These are phyloP conservation scores for Lyophyllum semitale DNA, from an alignment of 768 basidiomycete genomes.

Conservation along the genomic window DNA sequence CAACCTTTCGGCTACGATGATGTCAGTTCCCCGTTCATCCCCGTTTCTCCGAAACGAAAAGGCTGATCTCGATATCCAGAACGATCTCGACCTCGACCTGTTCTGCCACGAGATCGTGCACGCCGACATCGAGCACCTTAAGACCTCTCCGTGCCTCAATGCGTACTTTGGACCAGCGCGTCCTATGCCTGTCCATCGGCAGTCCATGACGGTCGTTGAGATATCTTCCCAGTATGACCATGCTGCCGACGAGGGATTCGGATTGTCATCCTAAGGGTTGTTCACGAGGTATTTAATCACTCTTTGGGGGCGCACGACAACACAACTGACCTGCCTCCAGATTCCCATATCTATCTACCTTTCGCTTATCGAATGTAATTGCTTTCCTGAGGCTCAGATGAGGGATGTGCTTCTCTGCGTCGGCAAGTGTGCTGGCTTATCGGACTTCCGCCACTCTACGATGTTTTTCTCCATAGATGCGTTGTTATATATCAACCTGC, in stretches of 20 bases:
- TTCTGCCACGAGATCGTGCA: constrained; percentile 61
- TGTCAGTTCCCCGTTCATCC: constrained; percentile 28
- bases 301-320: background rate
- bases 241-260: background rate
- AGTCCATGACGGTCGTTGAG: constrained; percentile 6
- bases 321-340: background rate
- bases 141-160: constrained; percentile 51
- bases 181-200: background rate
- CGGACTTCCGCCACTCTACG: background rate
- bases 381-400: background rate
- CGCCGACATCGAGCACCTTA: constrained; percentile 57
- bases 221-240: background rate
- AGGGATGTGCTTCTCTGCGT: background rate
- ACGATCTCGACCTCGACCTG: constrained; percentile 68
- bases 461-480: background rate
- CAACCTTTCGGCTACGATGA: constrained; percentile 73
- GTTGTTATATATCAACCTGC: background rate
- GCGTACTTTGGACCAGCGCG: constrained; percentile 27
- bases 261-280: background rate
- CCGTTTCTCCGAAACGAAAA: background rate
- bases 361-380: no score
- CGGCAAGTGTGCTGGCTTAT: background rate
- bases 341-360: background rate
- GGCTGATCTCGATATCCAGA: constrained; percentile 33
- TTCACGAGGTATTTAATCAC: background rate